phyloP scores from a whole-genome alignment of 306 rosid genomes.

The Cicer pinnatifidum region DNA sequence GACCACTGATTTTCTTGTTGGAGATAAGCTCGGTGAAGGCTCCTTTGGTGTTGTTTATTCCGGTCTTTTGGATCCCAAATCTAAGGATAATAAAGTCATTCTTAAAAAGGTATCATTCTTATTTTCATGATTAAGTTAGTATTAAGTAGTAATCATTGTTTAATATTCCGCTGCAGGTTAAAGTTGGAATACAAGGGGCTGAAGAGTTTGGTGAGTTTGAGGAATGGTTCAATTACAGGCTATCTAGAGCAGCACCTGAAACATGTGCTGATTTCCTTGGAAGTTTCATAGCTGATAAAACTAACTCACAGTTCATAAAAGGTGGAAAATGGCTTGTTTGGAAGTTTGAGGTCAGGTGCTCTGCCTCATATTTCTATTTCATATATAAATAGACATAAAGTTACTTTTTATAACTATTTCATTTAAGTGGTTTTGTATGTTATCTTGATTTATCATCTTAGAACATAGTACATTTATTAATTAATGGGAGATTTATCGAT shows the following conservation, averaged over 20 bases:
- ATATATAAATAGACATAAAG: neutral
- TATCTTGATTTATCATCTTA: conserved; percentile 38
- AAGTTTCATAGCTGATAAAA: conserved; percentile 78
- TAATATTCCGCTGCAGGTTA: conserved; percentile 56
- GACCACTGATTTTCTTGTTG: conserved; percentile 67
- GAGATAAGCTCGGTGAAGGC: conserved; percentile 88
- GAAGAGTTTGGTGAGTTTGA: conserved; percentile 81
- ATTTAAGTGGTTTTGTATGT: conserved; percentile 15
- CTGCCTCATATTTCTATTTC: conserved; percentile 28
- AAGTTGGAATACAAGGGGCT: conserved; percentile 76
- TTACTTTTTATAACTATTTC: conserved; percentile 18
- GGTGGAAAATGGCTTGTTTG: conserved; percentile 99
- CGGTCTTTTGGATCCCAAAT: conserved; percentile 63
- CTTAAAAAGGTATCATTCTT: conserved; percentile 74
- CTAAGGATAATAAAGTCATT: conserved; percentile 80
- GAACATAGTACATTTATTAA: conserved; percentile 11
- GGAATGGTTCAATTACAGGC: conserved; percentile 94
- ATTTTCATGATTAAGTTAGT: too few species aligned
- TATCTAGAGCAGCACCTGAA: conserved; percentile 98
- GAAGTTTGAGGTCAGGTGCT: conserved; percentile 99
- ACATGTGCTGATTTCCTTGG: conserved; percentile 95
- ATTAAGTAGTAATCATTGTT: too few species aligned
- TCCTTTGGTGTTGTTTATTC: conserved; percentile 90
- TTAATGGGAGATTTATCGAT: conserved; percentile 30
- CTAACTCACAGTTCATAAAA: conserved; percentile 65